Evolutionary conservation across 2,329 filamentous ascomycete genomes (phyloP), one percentile per base, ranked within the genome.

Genomic region (Fusarium sp.): DNA sequence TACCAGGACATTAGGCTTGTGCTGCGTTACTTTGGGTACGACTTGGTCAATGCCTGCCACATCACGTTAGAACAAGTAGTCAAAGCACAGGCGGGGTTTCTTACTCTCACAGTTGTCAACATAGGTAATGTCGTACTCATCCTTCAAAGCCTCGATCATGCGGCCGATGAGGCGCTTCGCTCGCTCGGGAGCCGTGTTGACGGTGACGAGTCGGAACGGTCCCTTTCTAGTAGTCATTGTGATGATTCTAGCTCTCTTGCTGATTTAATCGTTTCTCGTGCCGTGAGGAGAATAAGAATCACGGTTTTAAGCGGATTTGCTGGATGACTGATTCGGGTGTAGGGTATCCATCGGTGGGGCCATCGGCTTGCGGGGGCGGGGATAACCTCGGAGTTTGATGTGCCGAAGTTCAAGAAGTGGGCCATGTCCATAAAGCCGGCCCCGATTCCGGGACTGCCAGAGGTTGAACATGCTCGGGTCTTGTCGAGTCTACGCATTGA

Each of bases 131-230:
- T 86, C 89, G 80, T 93, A 93, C 52, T 83, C 83, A 65, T 92
- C 90, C 78, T 90, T 91, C 37, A 93, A 81, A 8, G 85, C 87
- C 65, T 92, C 89, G 18, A 88, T 85, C 50, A 93, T 81, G 0
- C 89, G 86, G 14, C 91, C 91, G 76, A 92, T 88, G 38, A 93
- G 82, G 8, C 84, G 82, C 82, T 90, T 89, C 38, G 91, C 92
- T 66, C 91, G 86, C 71, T 92, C 91, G 1, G 91, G 91, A 2
- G 88, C 90, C 2, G 88, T 92, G 83, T 93, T 93, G 73, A 93
- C 90, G 2, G 90, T 93, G 35, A 93, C 87, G 14, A 93, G 87
- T 75, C 85, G 88, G 82, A 87, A 93, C 6, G 90, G 90, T 27
- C 89, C 89, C 35, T 45, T 67, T 27, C 22, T 47, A 8, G 22